phyloP scores from a whole-genome alignment of 2,329 filamentous ascomycete species.

The Conoideocrella luteorostrata region DNA sequence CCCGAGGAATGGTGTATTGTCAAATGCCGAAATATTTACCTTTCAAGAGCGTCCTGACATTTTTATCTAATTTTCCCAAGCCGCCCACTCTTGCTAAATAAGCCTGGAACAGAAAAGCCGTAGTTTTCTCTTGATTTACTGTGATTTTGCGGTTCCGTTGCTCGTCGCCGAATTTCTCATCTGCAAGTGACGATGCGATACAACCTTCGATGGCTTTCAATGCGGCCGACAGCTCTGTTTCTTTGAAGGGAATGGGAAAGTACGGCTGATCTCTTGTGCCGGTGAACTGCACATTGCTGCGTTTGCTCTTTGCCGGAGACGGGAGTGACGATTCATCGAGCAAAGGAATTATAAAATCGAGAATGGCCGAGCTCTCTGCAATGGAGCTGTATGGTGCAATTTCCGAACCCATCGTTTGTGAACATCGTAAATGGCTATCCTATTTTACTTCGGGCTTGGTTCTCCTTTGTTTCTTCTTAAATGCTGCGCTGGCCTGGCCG shows the following conservation, averaged over 20 bases:
- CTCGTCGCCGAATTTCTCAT: conserved; percentile 14
- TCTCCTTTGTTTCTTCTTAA: too few relatives aligned
- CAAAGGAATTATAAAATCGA: conserved; percentile 17
- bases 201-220: conserved; percentile 37
- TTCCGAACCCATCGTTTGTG: conserved; percentile 6
- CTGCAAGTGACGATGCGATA: conserved; percentile 25
- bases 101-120: conserved; percentile 34
- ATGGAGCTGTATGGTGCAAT: conserved; percentile 17
- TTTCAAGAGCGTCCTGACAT: conserved; percentile 16
- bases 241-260: conserved; percentile 42
- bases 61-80: conserved; percentile 29
- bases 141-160: conserved; percentile 15
- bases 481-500: too few relatives aligned
- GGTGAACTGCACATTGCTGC: conserved; percentile 24
- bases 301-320: conserved; percentile 17
- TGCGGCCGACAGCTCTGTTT: conserved; percentile 37
- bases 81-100: conserved; percentile 31
- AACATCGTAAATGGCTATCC: too few relatives aligned
- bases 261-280: conserved; percentile 31
- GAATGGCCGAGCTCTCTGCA: conserved; percentile 18
- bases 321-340: conserved; percentile 25
- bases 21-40: neutral
- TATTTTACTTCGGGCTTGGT: too few relatives aligned
- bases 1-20: too few relatives aligned
- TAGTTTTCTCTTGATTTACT: conserved; percentile 33